phyloP scores from a whole-genome alignment of 345 rosid genomes.

The Pistacia integerrima region DNA sequence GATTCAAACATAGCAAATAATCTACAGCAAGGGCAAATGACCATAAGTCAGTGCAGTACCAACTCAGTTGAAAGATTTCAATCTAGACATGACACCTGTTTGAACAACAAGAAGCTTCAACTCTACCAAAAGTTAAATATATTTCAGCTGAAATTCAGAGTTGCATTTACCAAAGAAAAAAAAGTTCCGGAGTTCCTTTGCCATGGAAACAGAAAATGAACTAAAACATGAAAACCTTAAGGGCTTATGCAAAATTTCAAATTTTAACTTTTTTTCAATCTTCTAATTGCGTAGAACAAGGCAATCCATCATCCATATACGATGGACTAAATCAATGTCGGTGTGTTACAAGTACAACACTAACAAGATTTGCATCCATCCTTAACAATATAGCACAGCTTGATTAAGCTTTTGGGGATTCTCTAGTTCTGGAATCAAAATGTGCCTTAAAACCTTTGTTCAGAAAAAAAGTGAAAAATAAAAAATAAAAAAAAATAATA shows the following conservation, averaged over 20 bases:
- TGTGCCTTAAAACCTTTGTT: background rate
- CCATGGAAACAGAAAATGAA: background rate
- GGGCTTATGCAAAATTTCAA: background rate
- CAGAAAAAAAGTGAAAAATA: background rate
- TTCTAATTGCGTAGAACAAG: background rate
- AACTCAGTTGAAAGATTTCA: background rate
- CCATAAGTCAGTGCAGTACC: background rate
- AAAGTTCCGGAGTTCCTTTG: background rate
- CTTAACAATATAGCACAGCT: background rate
- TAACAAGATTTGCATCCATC: background rate
- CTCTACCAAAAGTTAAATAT: background rate
- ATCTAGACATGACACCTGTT: background rate
- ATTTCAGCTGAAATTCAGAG: background rate
- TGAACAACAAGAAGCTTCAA: constrained; percentile 2
- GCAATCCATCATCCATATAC: background rate
- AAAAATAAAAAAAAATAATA: too few species aligned
- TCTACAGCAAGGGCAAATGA: background rate
- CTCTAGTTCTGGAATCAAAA: background rate
- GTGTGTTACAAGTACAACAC: background rate
- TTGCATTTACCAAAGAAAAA: background rate
- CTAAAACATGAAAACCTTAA: background rate
- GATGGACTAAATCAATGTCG: background rate
- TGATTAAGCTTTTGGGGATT: background rate
- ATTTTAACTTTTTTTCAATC: constrained; percentile 1
- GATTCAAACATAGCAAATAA: background rate